Evolutionary conservation across 2,329 filamentous ascomycete genomes (phyloP), one percentile per base, ranked within the genome.

Genomic region (Fusarium concolor): DNA sequence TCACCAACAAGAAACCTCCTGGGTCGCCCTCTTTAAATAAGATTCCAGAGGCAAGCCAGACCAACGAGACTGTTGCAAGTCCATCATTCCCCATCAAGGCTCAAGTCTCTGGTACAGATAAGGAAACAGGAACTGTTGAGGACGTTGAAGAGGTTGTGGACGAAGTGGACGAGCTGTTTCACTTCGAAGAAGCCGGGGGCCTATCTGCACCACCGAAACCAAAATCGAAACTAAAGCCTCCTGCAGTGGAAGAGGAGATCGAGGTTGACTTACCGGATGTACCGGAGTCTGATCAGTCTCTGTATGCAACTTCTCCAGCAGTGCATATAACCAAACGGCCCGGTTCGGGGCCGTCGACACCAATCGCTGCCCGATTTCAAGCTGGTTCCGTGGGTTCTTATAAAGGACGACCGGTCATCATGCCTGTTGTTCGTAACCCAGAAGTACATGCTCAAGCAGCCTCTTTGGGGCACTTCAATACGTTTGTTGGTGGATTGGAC

Each of bases 401-500:
- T 68, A 85, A 82, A 70, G 85, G 85, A 42, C 80, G 80, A 20
- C 80, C 85, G 15, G 82, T 88, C 46, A 79, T 81, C 35, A 85
- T 87, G 77, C 81, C 83, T 3, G 79, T 87, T 15, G 81, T 88
- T 44, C 81, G 80, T 46, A 80, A 84, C 47, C 79, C 83, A 10
- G 80, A 84, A 22, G 54, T 87, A 2, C 81, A 85, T 57, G 83
- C 81, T 24, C 78, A 80, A 67, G 84, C 84, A 4, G 81, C 79
- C 12, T 81, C 81, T 12, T 75, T 86, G 50, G 84, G 84, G 37
- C 79, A 83, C 18, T 76, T 87, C 45, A 81, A 79, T 62, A 81
- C 79, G 22, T 86, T 87, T 72, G 83, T 87, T 10, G 86, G 85
- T 3, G 85, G 85, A 43, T 74, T 87, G 15, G 83, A 85, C 63